phyloP scores from a whole-genome alignment of 1,284 basidiomycete species.

The Trichosporon sp. region DNA sequence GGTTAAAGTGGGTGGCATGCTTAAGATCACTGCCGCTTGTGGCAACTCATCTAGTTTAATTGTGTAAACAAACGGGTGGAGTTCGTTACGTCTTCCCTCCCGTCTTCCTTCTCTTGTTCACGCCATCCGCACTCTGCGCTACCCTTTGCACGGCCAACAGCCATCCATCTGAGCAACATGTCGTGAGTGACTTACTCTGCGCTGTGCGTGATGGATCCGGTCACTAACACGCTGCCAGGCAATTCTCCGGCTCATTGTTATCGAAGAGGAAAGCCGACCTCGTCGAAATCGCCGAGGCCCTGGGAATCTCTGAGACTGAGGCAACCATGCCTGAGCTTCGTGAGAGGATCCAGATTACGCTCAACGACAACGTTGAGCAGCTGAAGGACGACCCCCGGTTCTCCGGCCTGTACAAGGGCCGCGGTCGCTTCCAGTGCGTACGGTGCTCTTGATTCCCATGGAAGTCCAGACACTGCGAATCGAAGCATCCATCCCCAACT shows the following conservation, averaged over 20 bases:
- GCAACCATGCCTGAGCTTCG: conserved; percentile 28
- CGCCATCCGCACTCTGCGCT: conserved; percentile 5
- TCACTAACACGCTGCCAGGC: conserved; percentile 10
- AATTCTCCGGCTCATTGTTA: conserved; percentile 35
- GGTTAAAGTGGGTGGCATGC: neutral
- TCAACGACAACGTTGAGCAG: conserved; percentile 31
- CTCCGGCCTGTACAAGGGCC: conserved; percentile 39
- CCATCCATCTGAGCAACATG: conserved; percentile 11
- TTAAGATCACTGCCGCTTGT: neutral
- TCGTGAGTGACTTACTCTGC: conserved; percentile 16
- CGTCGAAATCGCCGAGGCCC: conserved; percentile 40
- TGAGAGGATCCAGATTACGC: conserved; percentile 35
- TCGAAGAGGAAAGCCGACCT: conserved; percentile 42
- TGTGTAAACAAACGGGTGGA: neutral
- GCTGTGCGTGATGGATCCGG: neutral
- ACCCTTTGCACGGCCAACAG: neutral
- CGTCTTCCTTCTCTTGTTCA: neutral
- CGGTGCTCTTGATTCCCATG: neutral
- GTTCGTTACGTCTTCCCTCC: neutral
- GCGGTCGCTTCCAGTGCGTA: conserved; percentile 8
- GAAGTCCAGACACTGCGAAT: neutral
- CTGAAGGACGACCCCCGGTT: conserved; percentile 28
- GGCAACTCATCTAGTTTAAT: neutral
- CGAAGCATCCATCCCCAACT: neutral
- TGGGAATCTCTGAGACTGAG: conserved; percentile 27